These are phyloP conservation scores for Eragrostis nindensis DNA, from an alignment of 176 grass and related monocot species.

Conservation along the genomic window DNA sequence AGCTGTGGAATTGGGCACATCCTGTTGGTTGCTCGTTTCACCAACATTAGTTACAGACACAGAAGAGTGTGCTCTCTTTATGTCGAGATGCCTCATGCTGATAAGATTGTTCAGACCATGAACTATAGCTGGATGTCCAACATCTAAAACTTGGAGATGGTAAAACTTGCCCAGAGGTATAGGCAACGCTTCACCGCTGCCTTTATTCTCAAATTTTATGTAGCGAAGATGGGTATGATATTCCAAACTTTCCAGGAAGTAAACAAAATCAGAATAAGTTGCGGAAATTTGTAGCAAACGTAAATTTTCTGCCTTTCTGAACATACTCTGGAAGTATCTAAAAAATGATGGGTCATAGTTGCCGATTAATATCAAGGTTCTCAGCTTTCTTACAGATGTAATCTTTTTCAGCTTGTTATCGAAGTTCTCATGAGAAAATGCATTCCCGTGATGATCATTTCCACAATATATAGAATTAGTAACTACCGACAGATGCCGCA, in stretches of 20 bases:
- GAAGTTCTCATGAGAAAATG: background rate
- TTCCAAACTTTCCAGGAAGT: background rate
- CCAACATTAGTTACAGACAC: conserved; percentile 21
- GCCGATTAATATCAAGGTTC: conserved; percentile 41
- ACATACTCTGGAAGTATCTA: background rate
- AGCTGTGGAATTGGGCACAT: conserved; percentile 28
- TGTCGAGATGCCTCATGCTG: conserved; percentile 47
- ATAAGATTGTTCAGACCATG: conserved; percentile 50
- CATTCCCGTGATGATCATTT: no score
- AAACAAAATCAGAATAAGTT: conserved; percentile 28
- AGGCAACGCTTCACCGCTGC: conserved; percentile 1
- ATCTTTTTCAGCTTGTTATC: background rate
- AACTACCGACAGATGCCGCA: conserved; percentile 34
- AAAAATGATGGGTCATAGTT: background rate
- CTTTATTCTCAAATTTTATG: background rate
- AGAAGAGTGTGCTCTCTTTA: background rate
- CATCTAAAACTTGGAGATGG: conserved; percentile 52
- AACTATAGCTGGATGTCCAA: conserved; percentile 4
- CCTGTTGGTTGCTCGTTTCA: conserved; percentile 34
- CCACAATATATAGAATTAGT: no score
- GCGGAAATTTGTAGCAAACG: conserved; percentile 26
- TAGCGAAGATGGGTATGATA: conserved; percentile 40
- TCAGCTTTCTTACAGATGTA: conserved; percentile 24
- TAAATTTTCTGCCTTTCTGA: background rate
- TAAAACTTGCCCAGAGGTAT: conserved; percentile 14